Evolutionary conservation across 2,329 filamentous ascomycete species (phyloP).

Genomic region (Eurotiales sp.): DNA sequence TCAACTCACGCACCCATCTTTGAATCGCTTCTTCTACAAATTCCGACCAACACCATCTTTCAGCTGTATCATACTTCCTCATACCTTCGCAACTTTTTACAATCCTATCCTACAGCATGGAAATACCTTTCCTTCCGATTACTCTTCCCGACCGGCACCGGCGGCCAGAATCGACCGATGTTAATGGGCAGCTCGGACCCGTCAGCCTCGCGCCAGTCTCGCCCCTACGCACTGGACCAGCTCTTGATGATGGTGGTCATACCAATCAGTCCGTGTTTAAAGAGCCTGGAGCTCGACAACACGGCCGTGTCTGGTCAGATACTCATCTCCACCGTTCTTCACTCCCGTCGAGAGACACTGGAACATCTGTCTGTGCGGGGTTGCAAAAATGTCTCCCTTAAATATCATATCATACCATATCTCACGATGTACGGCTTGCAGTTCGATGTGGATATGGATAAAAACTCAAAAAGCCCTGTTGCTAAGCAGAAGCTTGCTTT

Average conservation of each 20-base stretch:
- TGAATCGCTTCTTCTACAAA: slow-evolving; percentile 56
- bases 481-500: slow-evolving; percentile 46
- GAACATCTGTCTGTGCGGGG: slow-evolving; percentile 59
- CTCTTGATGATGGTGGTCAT: slow-evolving; percentile 54
- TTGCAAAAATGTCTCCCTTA: slow-evolving; percentile 62
- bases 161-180: slow-evolving; percentile 32
- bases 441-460: slow-evolving; percentile 43
- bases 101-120: slow-evolving; percentile 58
- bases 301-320: slow-evolving; percentile 58
- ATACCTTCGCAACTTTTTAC: slow-evolving; percentile 53
- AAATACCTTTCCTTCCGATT: slow-evolving; percentile 58
- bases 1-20: slow-evolving; percentile 56
- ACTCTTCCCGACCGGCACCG: slow-evolving; percentile 37
- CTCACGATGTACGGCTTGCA: slow-evolving; percentile 46
- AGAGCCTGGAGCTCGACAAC: slow-evolving; percentile 58
- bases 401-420: slow-evolving; percentile 61
- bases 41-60: slow-evolving; percentile 55
- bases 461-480: slow-evolving; percentile 30
- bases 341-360: slow-evolving; percentile 52
- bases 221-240: slow-evolving; percentile 57
- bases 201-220: slow-evolving; percentile 46
- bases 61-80: slow-evolving; percentile 57
- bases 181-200: slow-evolving; percentile 31
- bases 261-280: slow-evolving; percentile 54
- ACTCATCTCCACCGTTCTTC: slow-evolving; percentile 53